phyloP scores from a whole-genome alignment of 1,139 yeast genomes.

The Yamadazyma songkhlaensis region DNA sequence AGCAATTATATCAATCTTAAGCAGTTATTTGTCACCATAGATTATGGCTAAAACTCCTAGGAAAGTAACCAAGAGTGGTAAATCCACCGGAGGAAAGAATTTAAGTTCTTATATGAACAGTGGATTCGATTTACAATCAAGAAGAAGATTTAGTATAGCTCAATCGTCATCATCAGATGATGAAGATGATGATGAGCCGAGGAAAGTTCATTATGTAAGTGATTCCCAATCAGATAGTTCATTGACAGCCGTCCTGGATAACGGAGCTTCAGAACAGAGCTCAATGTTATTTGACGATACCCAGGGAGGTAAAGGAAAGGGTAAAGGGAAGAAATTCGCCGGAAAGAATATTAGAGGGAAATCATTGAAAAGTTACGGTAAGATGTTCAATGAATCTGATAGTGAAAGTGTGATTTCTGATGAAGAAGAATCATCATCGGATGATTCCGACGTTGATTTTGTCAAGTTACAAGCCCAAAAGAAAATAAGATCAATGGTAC shows the following conservation, averaged over 20 bases:
- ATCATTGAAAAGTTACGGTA: conserved; percentile 11
- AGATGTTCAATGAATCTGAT: conserved; percentile 5
- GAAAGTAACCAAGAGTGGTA: conserved; percentile 12
- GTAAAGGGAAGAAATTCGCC: conserved; percentile 14
- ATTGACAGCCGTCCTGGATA: conserved; percentile 41
- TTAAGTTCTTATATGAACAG: conserved; percentile 24
- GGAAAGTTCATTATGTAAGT: conserved; percentile 8
- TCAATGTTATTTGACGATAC: conserved; percentile 8
- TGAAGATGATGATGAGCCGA: conserved; percentile 12
- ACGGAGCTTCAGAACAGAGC: conserved; percentile 20
- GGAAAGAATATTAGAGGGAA: conserved; percentile 6
- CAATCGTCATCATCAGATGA: conserved; percentile 34
- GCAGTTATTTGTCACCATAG: too few relatives aligned
- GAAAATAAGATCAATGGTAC: conserved; percentile 53
- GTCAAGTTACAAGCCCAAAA: conserved; percentile 67
- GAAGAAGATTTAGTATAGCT: conserved; percentile 44
- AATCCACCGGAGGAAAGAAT: conserved; percentile 32
- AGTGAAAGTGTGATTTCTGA: conserved; percentile 15
- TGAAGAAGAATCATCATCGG: conserved; percentile 33
- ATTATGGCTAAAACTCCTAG: conserved; percentile 35
- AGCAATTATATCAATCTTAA: too few relatives aligned
- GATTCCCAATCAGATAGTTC: conserved; percentile 32
- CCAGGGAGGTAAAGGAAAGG: conserved; percentile 10
- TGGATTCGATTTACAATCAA: conserved; percentile 10
- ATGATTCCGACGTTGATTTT: conserved; percentile 69